Percentiles rank a stretch among this genome's conserved stretches.
Evolutionary conservation across 148 eudicot genomes (phyloP).

Genomic region (Arbutus unedo): DNA sequence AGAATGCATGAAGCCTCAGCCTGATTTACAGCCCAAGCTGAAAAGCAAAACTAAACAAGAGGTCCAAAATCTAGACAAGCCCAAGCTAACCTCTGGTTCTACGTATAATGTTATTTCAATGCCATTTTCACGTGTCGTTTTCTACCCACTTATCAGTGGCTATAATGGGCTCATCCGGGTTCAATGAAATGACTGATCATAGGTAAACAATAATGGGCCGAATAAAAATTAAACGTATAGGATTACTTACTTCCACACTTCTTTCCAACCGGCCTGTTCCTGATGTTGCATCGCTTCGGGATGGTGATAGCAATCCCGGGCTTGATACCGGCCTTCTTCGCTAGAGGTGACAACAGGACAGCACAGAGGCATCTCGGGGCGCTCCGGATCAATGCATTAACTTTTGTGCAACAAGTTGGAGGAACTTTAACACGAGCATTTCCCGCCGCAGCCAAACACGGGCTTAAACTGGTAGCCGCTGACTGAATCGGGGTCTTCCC

Average conservation of each 20-base stretch:
- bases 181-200: too few relatives aligned
- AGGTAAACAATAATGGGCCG: background rate
- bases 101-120: too few relatives aligned
- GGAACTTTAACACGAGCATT: slow-evolving; percentile 35
- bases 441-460: slow-evolving; percentile 42
- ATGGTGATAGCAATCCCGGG: slow-evolving; percentile 53
- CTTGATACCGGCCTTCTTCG: slow-evolving; percentile 49
- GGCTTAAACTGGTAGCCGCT: slow-evolving; percentile 43
- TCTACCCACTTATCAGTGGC: too few relatives aligned
- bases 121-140: too few relatives aligned
- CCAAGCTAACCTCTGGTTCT: too few relatives aligned
- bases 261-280: slow-evolving; percentile 51
- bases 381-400: slow-evolving; percentile 38
- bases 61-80: background rate
- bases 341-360: slow-evolving; percentile 46
- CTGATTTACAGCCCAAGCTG: too few relatives aligned
- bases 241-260: slow-evolving; percentile 55
- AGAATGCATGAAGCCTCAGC: too few relatives aligned
- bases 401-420: slow-evolving; percentile 44
- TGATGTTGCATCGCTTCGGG: slow-evolving; percentile 53
- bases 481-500: slow-evolving; percentile 37
- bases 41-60: background rate
- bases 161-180: too few relatives aligned
- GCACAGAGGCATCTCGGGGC: slow-evolving; percentile 58
- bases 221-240: background rate